Base-by-base conservation (phyloP, 306 rosid species). In the Coriaria nepalensis region DNA sequence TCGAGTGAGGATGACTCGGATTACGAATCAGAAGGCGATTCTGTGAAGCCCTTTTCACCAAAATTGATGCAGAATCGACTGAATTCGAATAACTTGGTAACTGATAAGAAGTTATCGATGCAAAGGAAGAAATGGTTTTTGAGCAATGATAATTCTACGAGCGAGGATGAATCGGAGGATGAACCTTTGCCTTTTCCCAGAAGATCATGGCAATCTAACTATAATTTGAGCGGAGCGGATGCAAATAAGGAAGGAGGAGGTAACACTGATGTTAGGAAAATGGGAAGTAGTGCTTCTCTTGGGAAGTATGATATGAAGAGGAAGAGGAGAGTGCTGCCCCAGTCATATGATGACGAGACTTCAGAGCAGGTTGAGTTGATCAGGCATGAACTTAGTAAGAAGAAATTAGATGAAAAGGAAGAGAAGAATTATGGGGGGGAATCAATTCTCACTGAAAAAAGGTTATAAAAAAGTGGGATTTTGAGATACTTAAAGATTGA, bases 211-310 rank as follows among this genome's bases (percentile, higher is more conserved):
- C 37, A 35, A 44, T 32, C 20, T 4, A 20, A 20, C 29, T 20
- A 20, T 20, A 46, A 40, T 35, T 48, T 53, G 20, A 53, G 53
- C 9, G 29, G 36, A 7, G 52, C 29, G 13, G 53, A 49, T 6
- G 62, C 29, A 13, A 29, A 49, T 0, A 39, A 60, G 53, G 44
- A 13, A 5, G 9, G 7, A 43, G 47, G 62, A 46, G 47, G 37
- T 40, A 53, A 45, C 39, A 42, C 32, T 40, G 45, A 45, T 55
- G 52, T 63, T 62, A 71, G 47, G 70, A 79, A 41, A 57, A 54
- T 52, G n/a, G 90, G 87, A 11, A 77, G 93, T 36, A 77, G 78
- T 70, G 87, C 90, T 68, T 68, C 95, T 10, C 53, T 88, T 69
- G 93, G 95, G 44, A 75, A 69, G 61, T 63, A 68, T 72, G 95